These are phyloP conservation scores for Hibiscus trionum DNA, from an alignment of 345 rosid species.

Conservation along the genomic window DNA sequence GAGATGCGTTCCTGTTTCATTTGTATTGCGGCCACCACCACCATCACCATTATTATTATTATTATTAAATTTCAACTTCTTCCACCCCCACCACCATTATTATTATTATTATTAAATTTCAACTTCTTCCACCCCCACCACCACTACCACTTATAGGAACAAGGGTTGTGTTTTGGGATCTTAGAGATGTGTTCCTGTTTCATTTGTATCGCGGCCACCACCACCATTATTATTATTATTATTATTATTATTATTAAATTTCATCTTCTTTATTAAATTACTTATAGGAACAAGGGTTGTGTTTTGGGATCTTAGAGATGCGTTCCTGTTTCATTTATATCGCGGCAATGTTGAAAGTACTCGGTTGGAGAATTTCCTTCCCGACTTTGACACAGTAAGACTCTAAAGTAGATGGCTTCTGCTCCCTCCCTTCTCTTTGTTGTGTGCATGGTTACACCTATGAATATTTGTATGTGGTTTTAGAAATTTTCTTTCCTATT, in stretches of 20 bases:
- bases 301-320: constrained; percentile 88
- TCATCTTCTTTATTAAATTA: constrained; percentile 10
- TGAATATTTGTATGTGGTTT: neutral
- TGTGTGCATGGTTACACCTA: neutral
- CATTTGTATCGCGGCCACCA: constrained; percentile 46
- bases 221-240: neutral
- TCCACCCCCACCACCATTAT: constrained; percentile 3
- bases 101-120: neutral
- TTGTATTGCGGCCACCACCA: constrained; percentile 41
- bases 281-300: constrained; percentile 65
- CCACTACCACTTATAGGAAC: constrained; percentile 43
- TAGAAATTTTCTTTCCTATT: neutral
- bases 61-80: constrained; percentile 2
- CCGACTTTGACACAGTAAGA: constrained; percentile 72
- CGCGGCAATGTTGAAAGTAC: constrained; percentile 60
- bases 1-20: constrained; percentile 57
- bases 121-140: neutral
- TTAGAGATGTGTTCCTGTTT: constrained; percentile 62
- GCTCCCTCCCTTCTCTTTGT: neutral
- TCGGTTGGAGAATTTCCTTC: constrained; percentile 73
- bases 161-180: constrained; percentile 81
- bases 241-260: neutral
- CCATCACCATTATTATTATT: neutral
- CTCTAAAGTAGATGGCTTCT: constrained; percentile 1
- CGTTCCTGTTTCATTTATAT: constrained; percentile 59